Conservation (phyloP, 208 protist genomes). For the Tetramitus jugosus region DNA sequence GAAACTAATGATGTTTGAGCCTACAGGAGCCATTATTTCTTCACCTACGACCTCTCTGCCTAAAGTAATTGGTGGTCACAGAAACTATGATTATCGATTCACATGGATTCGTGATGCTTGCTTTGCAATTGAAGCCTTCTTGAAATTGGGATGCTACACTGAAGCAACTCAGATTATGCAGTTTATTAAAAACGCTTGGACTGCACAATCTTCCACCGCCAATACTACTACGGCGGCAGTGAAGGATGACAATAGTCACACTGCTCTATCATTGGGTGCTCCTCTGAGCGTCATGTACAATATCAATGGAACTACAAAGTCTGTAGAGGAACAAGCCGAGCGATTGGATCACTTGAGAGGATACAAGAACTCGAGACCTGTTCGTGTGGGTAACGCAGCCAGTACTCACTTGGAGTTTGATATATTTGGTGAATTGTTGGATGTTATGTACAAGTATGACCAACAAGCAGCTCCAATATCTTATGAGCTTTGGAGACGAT, state of each 20-base stretch:
- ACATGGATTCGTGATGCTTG: background rate
- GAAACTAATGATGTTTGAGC: background rate
- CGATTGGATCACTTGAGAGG: background rate
- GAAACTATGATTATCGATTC: constrained; percentile 18
- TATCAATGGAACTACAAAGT: background rate
- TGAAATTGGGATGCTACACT: background rate
- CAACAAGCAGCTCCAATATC: background rate
- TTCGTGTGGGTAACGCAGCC: background rate
- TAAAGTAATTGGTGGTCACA: background rate
- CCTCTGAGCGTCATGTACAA: background rate
- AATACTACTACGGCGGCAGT: too few relatives aligned
- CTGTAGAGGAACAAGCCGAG: background rate
- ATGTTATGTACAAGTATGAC: background rate
- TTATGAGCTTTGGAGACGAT: background rate
- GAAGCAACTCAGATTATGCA: background rate
- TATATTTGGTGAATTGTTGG: constrained; percentile 9
- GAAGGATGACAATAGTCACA: background rate
- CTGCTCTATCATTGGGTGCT: background rate
- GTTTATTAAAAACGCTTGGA: too few relatives aligned
- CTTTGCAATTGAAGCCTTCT: background rate
- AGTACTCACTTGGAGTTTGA: background rate
- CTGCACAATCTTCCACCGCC: too few relatives aligned
- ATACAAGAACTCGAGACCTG: background rate
- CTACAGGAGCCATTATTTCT: background rate
- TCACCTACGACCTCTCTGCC: background rate